Evolutionary conservation across 495 filamentous ascomycete genomes (phyloP), one percentile per base, ranked within the genome.

Genomic region (Saxophila tyrrhenica): DNA sequence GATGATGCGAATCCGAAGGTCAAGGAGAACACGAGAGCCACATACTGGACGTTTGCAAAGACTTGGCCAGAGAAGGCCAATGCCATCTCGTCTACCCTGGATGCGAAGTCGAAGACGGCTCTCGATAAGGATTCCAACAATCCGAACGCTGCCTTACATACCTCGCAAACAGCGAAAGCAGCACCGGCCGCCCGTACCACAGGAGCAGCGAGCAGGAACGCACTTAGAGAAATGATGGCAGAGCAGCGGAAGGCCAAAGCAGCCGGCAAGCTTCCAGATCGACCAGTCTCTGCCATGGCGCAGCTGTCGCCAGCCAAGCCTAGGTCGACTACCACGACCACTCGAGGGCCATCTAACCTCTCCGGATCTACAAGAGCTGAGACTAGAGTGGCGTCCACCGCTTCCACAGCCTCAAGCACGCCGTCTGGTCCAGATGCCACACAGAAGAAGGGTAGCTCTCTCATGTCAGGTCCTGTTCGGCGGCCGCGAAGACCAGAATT

Each of bases 1-100:
- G 75, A 73, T 3, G 92, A 98, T 69, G 76, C 90, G 7, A 95
- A 95, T 63, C 88, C 89, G 2, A 82, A 77, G 32, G 90, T 96
- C 29, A 78, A 90, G 57, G 86, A 94, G 67, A 79, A 78, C 24
- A 88, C 87, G 78, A 80, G 92, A 60, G 72, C 76, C 25, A 86
- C 87, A 1, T 98, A 85, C 65, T 96, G 90, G 89, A 75, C 73
- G 0, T 95, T 89, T 69, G 76, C 78, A 11, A 64, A 64, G 16
- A 77, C 86, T 19, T 97, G 89, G 89, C 82, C 86, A 0, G 77
- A 82, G 3, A 80, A 73, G 60, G 86, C 86, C n/a, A 79, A 89
- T 56, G 69, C 70, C 2, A 86, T 96, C 51, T 78, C 92, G 73
- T 78, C 78, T 41, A 72, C 70, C 16, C 76, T 96, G 5, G 89